Evolutionary conservation across 306 rosid species (phyloP), one percentile per base, ranked within the genome.

Genomic region (Cajanus cajan): DNA sequence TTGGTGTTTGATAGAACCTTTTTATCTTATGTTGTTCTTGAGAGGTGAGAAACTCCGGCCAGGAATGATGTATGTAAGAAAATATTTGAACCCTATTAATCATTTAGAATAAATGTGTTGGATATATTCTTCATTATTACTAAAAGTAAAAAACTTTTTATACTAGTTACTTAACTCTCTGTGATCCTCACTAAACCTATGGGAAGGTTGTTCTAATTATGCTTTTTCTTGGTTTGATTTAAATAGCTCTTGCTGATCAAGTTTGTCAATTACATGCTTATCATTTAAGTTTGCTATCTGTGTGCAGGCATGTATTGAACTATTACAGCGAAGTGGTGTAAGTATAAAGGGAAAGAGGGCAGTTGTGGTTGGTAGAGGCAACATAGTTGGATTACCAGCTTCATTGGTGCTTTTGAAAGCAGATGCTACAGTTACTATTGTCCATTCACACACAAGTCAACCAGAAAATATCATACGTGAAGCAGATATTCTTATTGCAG

Each of bases 341-440:
- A 84, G 78, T 57, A 80, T 91, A 43, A 90, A 80, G 80, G 98
- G 98, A 37, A 94, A 94, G 85, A 92, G 68, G 18, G 98, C 93
- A 19, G 97, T 92, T 40, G 98, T 91, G 72, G 96, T 94, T 76
- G 97, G 98, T 72, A 89, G 97, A 82, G 92, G 98, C 73, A 94
- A 94, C 90, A 94, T 94, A 64, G 97, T 92, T 75, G 97, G 98
- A 76, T 68, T 94, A 71, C 98, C 97, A 8, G 92, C 88, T 84
- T 86, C 98, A 2, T 77, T 94, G 84, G 88, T 94, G 78, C 97
- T 94, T 79, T 81, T 90, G 85, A 92, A 92, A 88, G 97, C 83
- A 48, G 93, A 92, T 88, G 98, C 97, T 34, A 95, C 98, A 2
- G 95, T 95, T 71, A 85, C 95, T 31, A 50, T 88, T 65, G 94